These are phyloP conservation scores for Boletus semigastroideus DNA, from an alignment of 1,284 basidiomycete species.

Conservation along the genomic window DNA sequence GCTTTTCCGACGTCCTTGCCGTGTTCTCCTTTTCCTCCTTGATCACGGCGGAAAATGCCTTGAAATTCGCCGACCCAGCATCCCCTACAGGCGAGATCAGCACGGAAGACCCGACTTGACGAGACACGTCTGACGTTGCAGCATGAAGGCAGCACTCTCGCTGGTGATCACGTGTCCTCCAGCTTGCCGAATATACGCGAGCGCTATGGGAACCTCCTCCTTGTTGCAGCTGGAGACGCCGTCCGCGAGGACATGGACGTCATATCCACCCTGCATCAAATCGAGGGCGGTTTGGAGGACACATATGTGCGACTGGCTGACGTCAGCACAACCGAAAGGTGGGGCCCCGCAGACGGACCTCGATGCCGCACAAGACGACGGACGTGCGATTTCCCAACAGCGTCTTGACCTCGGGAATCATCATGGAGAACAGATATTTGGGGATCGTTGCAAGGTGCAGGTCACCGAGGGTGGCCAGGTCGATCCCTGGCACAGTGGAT, in stretches of 20 bases:
- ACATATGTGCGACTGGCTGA: slow-evolving; percentile 78
- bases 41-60: slow-evolving; percentile 68
- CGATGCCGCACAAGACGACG: slow-evolving; percentile 83
- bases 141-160: slow-evolving; percentile 79
- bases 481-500: slow-evolving; percentile 63
- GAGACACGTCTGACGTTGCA: slow-evolving; percentile 50
- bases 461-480: slow-evolving; percentile 54
- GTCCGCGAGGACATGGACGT: slow-evolving; percentile 77
- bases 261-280: slow-evolving; percentile 53
- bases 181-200: slow-evolving; percentile 67
- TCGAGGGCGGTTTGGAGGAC: slow-evolving; percentile 81
- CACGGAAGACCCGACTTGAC: slow-evolving; percentile 11
- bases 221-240: slow-evolving; percentile 82
- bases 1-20: slow-evolving; percentile 37
- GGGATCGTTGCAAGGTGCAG: slow-evolving; percentile 61
- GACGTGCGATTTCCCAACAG: slow-evolving; percentile 54
- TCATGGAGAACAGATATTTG: slow-evolving; percentile 85
- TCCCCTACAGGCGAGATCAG: slow-evolving; percentile 46
- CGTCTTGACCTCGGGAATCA: slow-evolving; percentile 62
- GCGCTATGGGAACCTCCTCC: slow-evolving; percentile 63
- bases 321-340: slow-evolving; percentile 2
- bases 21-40: slow-evolving; percentile 77
- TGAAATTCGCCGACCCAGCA: slow-evolving; percentile 69
- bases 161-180: slow-evolving; percentile 80
- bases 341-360: slow-evolving; percentile 45